A percentile compares a stretch with the other conserved stretches of the same genome.
Evolutionary conservation across 2,329 filamentous ascomycete species (phyloP).

Genomic region (Botrytis deweyae): DNA sequence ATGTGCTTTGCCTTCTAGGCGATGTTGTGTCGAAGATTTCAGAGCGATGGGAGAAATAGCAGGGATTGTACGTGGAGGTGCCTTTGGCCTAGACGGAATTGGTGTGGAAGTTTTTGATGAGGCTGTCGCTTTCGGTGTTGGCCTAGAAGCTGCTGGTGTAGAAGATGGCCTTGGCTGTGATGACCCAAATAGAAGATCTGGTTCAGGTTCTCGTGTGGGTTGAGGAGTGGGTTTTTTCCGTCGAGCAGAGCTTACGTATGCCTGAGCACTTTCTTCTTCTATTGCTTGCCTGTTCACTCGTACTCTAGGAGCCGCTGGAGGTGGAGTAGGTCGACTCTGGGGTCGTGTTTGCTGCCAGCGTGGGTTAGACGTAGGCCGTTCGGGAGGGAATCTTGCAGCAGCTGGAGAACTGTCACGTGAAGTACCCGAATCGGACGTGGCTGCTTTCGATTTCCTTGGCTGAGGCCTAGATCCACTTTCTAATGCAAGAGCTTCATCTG

Average conservation of each 20-base stretch:
- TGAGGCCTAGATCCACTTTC: conserved; percentile 64
- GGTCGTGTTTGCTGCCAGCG: conserved; percentile 56
- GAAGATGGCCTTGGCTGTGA: conserved; percentile 38
- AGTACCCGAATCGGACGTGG: conserved; percentile 32
- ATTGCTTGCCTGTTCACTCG: conserved; percentile 70
- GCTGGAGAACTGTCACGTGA: conserved; percentile 52
- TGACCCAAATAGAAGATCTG: conserved; percentile 62
- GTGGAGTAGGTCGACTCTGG: conserved; percentile 25
- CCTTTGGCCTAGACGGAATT: conserved; percentile 48
- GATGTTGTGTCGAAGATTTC: conserved; percentile 72
- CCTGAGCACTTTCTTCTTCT: conserved; percentile 78
- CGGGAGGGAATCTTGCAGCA: conserved; percentile 45
- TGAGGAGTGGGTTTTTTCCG: conserved; percentile 62
- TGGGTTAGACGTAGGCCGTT: conserved; percentile 49
- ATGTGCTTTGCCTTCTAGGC: conserved; percentile 77
- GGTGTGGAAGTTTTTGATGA: conserved; percentile 46
- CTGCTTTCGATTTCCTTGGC: conserved; percentile 38
- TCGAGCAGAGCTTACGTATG: conserved; percentile 83
- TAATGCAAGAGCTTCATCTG: conserved; percentile 77
- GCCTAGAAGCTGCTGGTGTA: conserved; percentile 37
- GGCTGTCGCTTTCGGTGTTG: conserved; percentile 41
- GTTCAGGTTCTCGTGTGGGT: conserved; percentile 48
- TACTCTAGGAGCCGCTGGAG: conserved; percentile 50
- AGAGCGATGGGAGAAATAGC: conserved; percentile 67
- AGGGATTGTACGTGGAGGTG: conserved; percentile 55